Percentiles rank a stretch among this genome's conserved stretches.
phyloP scores from a whole-genome alignment of 768 basidiomycete species.

The Auriscalpium orientale region DNA sequence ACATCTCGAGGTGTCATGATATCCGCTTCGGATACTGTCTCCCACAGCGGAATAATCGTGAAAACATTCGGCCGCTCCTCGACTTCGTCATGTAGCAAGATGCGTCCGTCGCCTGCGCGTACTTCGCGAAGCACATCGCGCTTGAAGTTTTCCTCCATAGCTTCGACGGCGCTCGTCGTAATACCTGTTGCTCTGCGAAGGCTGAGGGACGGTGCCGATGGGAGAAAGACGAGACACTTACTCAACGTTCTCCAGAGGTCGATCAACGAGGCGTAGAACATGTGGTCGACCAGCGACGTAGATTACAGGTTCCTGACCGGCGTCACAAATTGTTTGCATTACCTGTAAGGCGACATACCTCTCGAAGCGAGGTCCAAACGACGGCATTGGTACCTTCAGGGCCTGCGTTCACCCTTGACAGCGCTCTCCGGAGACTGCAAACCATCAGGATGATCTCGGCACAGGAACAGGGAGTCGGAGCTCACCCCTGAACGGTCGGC shows the following conservation, averaged over 20 bases:
- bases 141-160: conserved; percentile 86
- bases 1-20: conserved; percentile 86
- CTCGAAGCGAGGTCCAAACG: conserved; percentile 93
- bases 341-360: conserved; percentile 38
- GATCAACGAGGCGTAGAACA: conserved; percentile 80
- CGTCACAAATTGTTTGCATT: background rate
- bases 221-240: conserved; percentile 28
- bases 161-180: conserved; percentile 82
- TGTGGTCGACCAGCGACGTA: conserved; percentile 84
- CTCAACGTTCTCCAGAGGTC: conserved; percentile 93
- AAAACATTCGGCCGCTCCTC: conserved; percentile 89
- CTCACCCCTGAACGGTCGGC: conserved; percentile 86
- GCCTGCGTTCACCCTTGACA: conserved; percentile 73
- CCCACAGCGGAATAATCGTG: conserved; percentile 92
- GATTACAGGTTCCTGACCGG: conserved; percentile 77
- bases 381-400: conserved; percentile 69
- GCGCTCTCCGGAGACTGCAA: conserved; percentile 64
- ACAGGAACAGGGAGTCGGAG: background rate
- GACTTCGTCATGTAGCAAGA: conserved; percentile 92
- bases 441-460: too few relatives aligned
- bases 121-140: conserved; percentile 81
- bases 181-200: conserved; percentile 79
- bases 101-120: conserved; percentile 59
- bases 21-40: conserved; percentile 70
- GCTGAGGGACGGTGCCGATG: background rate